phyloP scores from a whole-genome alignment of 345 rosid species.

The Salix suchowensis region DNA sequence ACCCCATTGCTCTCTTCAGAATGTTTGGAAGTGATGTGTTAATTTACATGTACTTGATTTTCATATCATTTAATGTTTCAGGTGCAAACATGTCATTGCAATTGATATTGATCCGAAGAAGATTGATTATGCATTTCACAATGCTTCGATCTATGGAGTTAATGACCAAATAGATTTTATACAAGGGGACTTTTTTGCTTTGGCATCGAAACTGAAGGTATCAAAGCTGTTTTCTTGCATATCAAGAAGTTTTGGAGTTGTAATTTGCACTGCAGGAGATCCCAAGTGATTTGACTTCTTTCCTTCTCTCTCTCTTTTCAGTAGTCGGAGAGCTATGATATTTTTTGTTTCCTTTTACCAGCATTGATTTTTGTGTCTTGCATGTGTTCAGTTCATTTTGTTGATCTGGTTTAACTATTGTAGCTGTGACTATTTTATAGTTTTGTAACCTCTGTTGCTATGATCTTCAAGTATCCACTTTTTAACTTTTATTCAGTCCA shows the following conservation, averaged over 20 bases:
- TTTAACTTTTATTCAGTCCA: too few species aligned
- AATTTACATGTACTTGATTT: slow-evolving; percentile 4
- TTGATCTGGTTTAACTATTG: not conserved
- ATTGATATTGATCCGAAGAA: slow-evolving; percentile 76
- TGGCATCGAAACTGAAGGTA: slow-evolving; percentile 78
- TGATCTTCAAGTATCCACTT: not conserved
- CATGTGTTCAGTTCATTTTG: not conserved
- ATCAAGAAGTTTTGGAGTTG: not conserved
- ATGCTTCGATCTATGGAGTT: slow-evolving; percentile 79
- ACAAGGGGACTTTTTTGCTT: slow-evolving; percentile 62
- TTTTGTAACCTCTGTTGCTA: not conserved
- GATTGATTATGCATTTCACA: slow-evolving; percentile 73
- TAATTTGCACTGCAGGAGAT: not conserved
- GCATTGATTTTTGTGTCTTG: not conserved
- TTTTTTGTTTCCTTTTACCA: not conserved
- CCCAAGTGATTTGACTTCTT: not conserved
- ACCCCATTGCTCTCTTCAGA: not conserved
- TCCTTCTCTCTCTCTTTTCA: not conserved
- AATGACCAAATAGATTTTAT: slow-evolving; percentile 71
- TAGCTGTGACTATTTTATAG: too few species aligned
- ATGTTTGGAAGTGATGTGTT: not conserved
- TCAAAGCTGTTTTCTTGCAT: not conserved
- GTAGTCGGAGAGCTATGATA: not conserved
- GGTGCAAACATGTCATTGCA: slow-evolving; percentile 69
- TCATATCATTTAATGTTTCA: slow-evolving; percentile 32